Base-by-base conservation (phyloP, 306 rosid genomes). In the Betula pendula region DNA sequence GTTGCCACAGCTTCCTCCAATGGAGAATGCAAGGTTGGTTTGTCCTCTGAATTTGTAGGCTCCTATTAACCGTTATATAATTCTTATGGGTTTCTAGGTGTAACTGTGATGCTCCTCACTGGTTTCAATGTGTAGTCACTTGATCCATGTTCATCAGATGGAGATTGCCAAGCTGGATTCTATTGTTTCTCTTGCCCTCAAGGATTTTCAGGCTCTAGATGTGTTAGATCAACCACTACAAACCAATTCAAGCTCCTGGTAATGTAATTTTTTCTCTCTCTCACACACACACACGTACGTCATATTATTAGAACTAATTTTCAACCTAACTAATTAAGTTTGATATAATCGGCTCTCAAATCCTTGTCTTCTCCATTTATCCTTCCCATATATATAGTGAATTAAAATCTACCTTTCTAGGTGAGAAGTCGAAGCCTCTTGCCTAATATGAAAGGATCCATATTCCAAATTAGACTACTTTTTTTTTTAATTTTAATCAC, bases 201-300 rank as follows among this genome's bases (percentile, higher is more conserved):
- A 45, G 90, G 68, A 0, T 89, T 85, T 70, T 2, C 72, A 19
- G 93, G 83, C 52, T 68, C 87, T 3, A 89, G 86, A 82, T 94
- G 98, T 84, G 88, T 94, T 14, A 85, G 97, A 83, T 88, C 95
- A 25, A 74, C 85, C 58, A 48, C 70, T 29, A 90, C 97, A 22
- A 75, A 94, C 81, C 96, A 87, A 72, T 94, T 94, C 88, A 83
- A 86, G 83, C 91, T 92, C 71, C 19, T 89, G 78, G 97, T 94
- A 90, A 74, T 80, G 74, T 63, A 2, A 49, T 13, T n/a, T 9
- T 5, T 47, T 52, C 4, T 63, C 9, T 22, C 16, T 70, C 49
- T n/a, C 53, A 17, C 8, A 52, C 42, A 11, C 25, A 11, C 40
- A 40, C 38, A 27, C 65, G 3, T 48, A n/a, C 7, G 10, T 25